These are phyloP conservation scores for Petunia axillaris DNA, from an alignment of 257 asterid species.

Conservation along the genomic window DNA sequence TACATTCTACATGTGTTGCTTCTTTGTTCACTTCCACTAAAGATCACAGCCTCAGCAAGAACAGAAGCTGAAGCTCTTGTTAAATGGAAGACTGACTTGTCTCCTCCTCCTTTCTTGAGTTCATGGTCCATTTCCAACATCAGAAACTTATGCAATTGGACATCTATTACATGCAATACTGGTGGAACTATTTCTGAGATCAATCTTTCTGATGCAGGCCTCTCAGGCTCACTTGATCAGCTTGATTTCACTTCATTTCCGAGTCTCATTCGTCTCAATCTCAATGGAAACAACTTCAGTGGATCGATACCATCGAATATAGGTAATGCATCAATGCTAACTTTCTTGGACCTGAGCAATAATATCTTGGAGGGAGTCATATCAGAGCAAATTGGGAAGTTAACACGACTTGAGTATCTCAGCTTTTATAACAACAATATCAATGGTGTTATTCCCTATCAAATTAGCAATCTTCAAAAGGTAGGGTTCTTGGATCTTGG, in stretches of 20 bases:
- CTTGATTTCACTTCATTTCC: conserved; percentile 53
- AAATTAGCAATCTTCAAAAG: conserved; percentile 64
- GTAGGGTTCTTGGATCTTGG: conserved; percentile 66
- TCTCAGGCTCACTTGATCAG: conserved; percentile 47
- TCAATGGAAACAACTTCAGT: conserved; percentile 48
- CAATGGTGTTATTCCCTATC: conserved; percentile 57
- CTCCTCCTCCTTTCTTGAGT: conserved; percentile 35
- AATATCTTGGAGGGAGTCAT: conserved; percentile 45
- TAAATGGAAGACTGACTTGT: conserved; percentile 54
- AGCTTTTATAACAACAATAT: conserved; percentile 60
- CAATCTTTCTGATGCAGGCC: conserved; percentile 41
- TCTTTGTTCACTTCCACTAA: conserved; percentile 34
- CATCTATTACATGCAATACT: conserved; percentile 52
- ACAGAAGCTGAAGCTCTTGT: conserved; percentile 67
- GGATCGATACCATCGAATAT: conserved; percentile 71
- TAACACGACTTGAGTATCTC: conserved; percentile 51
- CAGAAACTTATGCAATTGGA: conserved; percentile 67
- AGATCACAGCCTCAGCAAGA: conserved; percentile 45
- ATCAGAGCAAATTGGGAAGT: conserved; percentile 66
- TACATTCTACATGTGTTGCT: conserved; percentile 37
- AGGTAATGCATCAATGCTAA: conserved; percentile 53
- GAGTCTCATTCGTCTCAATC: conserved; percentile 45
- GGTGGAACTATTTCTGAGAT: conserved; percentile 50
- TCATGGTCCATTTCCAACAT: conserved; percentile 64
- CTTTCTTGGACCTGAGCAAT: conserved; percentile 68